Evolutionary conservation across 2,329 filamentous ascomycete genomes (phyloP).

Genomic region (Neurospora sp.): DNA sequence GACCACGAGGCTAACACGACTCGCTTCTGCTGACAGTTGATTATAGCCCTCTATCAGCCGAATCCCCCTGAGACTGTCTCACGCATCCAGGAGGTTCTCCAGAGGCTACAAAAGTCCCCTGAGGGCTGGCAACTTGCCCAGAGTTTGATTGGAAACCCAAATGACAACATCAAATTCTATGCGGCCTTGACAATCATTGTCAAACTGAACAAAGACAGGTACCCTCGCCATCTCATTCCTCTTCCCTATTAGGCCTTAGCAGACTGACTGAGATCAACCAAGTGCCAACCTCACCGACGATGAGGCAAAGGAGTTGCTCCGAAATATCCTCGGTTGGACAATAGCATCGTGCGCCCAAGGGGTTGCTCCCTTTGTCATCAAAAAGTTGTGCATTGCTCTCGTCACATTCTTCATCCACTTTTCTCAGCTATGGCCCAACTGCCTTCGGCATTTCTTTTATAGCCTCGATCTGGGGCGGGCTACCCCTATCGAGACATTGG

Average conservation of each 20-base stretch:
- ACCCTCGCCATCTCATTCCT: constrained; percentile 10
- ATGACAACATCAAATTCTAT: constrained; percentile 79
- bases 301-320: constrained; percentile 49
- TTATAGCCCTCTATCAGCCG: constrained; percentile 44
- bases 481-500: constrained; percentile 38
- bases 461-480: constrained; percentile 42
- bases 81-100: constrained; percentile 61
- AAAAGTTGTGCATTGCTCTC: constrained; percentile 69
- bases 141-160: constrained; percentile 56
- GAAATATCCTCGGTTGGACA: constrained; percentile 54
- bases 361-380: constrained; percentile 51
- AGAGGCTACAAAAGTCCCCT: constrained; percentile 66
- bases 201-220: constrained; percentile 90
- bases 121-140: constrained; percentile 83
- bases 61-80: constrained; percentile 38
- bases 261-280: constrained; percentile 4
- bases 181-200: constrained; percentile 87
- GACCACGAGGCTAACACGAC: constrained; percentile 2
- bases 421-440: constrained; percentile 55
- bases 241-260: not conserved
- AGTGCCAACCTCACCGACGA: constrained; percentile 44
- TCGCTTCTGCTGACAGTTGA: constrained; percentile 26
- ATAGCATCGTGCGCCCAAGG: constrained; percentile 41
- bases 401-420: constrained; percentile 68
- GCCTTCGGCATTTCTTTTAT: constrained; percentile 52